Evolutionary conservation across 371 early-diverging fungal genomes (phyloP), one percentile per base, ranked within the genome.

Genomic region (Mortierella sp.): DNA sequence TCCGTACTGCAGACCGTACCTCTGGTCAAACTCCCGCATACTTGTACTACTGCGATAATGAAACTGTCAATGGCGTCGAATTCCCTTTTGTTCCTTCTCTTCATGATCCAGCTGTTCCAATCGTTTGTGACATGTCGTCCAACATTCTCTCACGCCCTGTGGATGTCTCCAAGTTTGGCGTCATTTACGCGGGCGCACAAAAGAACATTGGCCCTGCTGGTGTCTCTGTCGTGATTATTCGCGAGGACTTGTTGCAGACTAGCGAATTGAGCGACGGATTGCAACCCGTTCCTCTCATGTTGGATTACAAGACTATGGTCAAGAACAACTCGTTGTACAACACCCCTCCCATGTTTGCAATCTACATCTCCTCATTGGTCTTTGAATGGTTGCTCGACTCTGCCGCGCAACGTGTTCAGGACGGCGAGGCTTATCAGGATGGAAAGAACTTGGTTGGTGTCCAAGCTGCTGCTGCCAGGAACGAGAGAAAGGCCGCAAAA

Each of bases 201-300:
- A 99, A 99, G 89, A 99, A 99, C 87, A 91, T 98, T 77, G 99
- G 99, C 0, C 96, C 97, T 30, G 94, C 97, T 16, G 99, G 99
- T 55, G 94, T 97, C 12, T 96, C 98, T 0, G 83, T 99, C 26
- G 95, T 95, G 40, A 94, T 99, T 65, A 88, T 98, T 61, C 94
- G 97, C 55, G 92, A 97, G 55, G 96, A 98, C 75, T 86, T 99
- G 61, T 83, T 98, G 62, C 88, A 86, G 26, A 81, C 78, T 6
- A 73, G 84, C 20, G 86, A 85, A n/a, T 22, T 52, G 49, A 70
- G 71, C 16, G 79, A 86, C 32, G 77, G 78, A 1, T 83, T 90
- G 8, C 84, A 88, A 16, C 81, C 89, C 11, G 78, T 93, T 24
- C 97, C 98, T 0, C 79, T 93, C 43, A 95, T 97, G 91, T 84